Evolutionary conservation across 2,329 filamentous ascomycete genomes (phyloP).

Genomic region (Alternaria alternata): DNA sequence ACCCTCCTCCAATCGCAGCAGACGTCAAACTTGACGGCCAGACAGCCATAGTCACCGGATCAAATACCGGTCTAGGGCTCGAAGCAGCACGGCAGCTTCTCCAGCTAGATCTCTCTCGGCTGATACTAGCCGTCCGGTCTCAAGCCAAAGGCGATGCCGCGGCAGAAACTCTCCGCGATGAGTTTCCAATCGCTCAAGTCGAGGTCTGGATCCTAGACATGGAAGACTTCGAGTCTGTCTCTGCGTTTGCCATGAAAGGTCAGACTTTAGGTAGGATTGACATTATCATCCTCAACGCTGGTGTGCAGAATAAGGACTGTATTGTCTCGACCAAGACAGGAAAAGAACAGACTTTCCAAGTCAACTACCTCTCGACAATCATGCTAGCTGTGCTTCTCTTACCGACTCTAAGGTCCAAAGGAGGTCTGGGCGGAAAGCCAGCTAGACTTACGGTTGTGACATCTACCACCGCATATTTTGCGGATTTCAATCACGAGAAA

Average conservation of each 20-base stretch:
- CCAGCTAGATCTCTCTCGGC: conserved; percentile 17
- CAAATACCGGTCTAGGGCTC: conserved; percentile 43
- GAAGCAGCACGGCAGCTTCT: conserved; percentile 35
- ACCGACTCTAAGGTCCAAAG: conserved; percentile 34
- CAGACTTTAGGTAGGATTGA: conserved; percentile 24
- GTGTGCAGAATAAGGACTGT: conserved; percentile 18
- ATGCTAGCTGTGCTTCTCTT: conserved; percentile 61
- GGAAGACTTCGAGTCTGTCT: conserved; percentile 30
- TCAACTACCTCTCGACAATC: conserved; percentile 64
- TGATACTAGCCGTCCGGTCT: conserved; percentile 45
- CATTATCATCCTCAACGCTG: conserved; percentile 50
- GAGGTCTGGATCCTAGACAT: conserved; percentile 43
- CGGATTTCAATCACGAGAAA: neutral
- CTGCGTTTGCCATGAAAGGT: conserved; percentile 26
- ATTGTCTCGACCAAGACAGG: conserved; percentile 26
- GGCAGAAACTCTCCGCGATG: conserved; percentile 23
- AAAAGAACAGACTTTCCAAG: conserved; percentile 57
- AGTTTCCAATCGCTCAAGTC: conserved; percentile 21
- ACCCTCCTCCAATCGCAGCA: conserved; percentile 5
- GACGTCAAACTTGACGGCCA: conserved; percentile 32
- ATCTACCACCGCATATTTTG: conserved; percentile 7
- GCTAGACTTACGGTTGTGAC: conserved; percentile 8
- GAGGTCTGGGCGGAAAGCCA: neutral
- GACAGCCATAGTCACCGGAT: conserved; percentile 53
- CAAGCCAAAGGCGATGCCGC: conserved; percentile 38